Base-by-base conservation (phyloP, 2,329 filamentous ascomycete species). In the Chrysosporium keratinophilum region DNA sequence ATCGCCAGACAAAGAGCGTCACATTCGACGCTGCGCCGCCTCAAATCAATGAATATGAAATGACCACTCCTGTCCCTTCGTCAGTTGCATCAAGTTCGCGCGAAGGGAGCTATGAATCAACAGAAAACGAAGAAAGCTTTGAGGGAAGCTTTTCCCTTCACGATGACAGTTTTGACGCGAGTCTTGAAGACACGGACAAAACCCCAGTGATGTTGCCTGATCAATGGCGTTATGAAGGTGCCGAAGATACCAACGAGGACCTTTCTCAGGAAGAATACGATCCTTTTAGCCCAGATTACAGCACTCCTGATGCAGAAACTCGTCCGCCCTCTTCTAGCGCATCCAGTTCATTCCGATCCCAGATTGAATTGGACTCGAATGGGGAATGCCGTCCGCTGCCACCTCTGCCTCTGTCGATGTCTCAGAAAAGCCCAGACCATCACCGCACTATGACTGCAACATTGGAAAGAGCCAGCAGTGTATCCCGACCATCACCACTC, bases 161-260 rank as follows among this genome's bases (percentile, higher is more conserved):
- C 42, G 87, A 91, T 41, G 91, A 96, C 65, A 96, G 91, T 72
- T 97, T 97, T 62, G 91, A 97, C 69, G 91, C 88, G 12, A 95
- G 89, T 5, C 78, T 97, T 1, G 91, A 97, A 70, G 91, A 97
- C 65, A 91, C 88, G 4, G 88, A 95, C 64, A 97, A 97, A 76
- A 97, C 93, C 0, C 93, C 93, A 0, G 93, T 98, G 10, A 91
- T 98, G n/a, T 81, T 94, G 19, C 93, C 93, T 0, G 93, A 97
- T 63, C 89, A 96, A 67, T 98, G 93, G 93, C 83, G 87, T 58
- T 87, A 81, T 59, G 82, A 84, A 78, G 90, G 73, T 72, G 87
- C 72, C 67, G 82, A 76, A 62, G 81, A 69, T 19, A 79, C 75
- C n/a, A 75, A 81, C 58, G 76, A 71, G 12, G 76, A 76, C 20